Conservation (phyloP, 2,329 filamentous ascomycete species). For the Phyllosticta citribraziliensis region DNA sequence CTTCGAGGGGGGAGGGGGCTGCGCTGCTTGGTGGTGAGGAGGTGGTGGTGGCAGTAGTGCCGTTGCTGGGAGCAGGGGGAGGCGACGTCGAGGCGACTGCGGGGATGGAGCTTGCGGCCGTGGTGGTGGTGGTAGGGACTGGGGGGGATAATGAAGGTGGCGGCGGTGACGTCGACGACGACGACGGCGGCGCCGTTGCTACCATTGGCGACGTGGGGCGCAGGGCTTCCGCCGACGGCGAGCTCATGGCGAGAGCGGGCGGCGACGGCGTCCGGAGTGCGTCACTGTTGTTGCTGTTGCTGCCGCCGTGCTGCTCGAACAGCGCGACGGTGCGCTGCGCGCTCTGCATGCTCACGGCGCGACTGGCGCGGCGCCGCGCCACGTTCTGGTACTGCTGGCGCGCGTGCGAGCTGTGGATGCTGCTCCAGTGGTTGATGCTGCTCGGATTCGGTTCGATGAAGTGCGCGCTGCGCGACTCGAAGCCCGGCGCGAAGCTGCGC, state of each 20-base stretch:
- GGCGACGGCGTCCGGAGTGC: background rate
- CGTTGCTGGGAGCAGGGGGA: constrained; percentile 3
- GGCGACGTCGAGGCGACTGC: background rate
- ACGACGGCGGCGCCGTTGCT: background rate
- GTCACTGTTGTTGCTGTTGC: background rate
- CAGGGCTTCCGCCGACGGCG: background rate
- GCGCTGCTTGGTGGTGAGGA: background rate
- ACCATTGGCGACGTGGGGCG: background rate
- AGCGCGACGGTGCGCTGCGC: background rate
- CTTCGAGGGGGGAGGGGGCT: constrained; percentile 45
- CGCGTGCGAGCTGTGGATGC: constrained; percentile 43
- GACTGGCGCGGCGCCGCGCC: constrained; percentile 43
- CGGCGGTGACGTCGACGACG: background rate
- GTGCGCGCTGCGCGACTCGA: constrained; percentile 14
- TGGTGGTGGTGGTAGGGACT: no score
- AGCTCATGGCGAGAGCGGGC: background rate
- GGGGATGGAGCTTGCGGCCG: no score
- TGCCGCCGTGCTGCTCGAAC: background rate
- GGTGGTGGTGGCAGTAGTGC: constrained; percentile 3
- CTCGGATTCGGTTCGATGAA: constrained; percentile 14
- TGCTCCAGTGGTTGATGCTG: constrained; percentile 48
- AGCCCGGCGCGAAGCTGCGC: constrained; percentile 19
- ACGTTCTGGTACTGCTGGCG: constrained; percentile 52
- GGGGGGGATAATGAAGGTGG: background rate
- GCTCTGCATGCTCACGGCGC: constrained; percentile 1